phyloP scores from a whole-genome alignment of 2,329 filamentous ascomycete genomes.

The Trichophyton equinum region DNA sequence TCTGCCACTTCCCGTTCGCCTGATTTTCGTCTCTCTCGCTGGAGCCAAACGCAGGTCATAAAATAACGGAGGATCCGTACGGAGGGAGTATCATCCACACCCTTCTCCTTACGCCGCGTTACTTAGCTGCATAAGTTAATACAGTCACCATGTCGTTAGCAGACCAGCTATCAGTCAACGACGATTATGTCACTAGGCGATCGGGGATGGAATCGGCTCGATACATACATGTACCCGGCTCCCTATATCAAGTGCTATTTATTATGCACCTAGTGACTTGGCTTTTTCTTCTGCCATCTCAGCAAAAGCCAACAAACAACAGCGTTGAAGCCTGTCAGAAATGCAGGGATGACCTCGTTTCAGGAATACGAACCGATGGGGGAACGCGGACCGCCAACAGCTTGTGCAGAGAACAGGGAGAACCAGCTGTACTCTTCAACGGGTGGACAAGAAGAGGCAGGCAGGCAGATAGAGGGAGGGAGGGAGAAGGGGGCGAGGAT shows the following conservation, averaged over 20 bases:
- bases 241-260: not conserved
- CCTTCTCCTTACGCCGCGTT: not conserved
- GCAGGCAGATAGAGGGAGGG: no score
- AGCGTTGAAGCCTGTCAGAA: not conserved
- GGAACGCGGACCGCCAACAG: not conserved
- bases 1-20: not conserved
- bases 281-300: not conserved
- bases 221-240: not conserved
- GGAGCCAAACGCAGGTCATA: not conserved
- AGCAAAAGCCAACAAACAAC: not conserved
- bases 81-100: not conserved
- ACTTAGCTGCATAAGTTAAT: not conserved
- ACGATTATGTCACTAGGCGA: not conserved
- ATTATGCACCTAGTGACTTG: not conserved
- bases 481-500: no score
- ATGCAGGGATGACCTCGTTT: not conserved
- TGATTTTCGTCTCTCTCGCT: no score
- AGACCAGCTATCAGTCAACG: no score
- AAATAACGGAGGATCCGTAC: not conserved
- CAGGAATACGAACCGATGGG: slow-evolving; percentile 2
- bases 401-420: not conserved
- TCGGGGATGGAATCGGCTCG: not conserved
- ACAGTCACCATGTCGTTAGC: not conserved
- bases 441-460: no score
- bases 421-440: no score